Evolutionary conservation across 2,329 filamentous ascomycete genomes (phyloP).

Genomic region (Exophiala sideris): DNA sequence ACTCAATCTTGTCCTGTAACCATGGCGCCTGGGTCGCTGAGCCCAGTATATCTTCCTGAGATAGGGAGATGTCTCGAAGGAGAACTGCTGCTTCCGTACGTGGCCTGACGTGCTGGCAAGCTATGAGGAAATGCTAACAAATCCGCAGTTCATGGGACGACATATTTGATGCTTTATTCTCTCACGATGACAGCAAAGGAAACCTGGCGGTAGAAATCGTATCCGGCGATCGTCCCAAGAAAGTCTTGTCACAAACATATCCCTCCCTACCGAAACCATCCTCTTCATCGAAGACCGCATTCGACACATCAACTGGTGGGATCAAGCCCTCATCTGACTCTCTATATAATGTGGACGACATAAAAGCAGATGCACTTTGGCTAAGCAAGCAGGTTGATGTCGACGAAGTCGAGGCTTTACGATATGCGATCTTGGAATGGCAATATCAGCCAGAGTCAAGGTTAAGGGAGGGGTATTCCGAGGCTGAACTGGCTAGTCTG

Average conservation of each 20-base stretch:
- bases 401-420: slow-evolving; percentile 76
- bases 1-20: slow-evolving; percentile 13
- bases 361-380: slow-evolving; percentile 85
- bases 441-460: slow-evolving; percentile 74
- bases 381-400: slow-evolving; percentile 73
- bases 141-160: slow-evolving; percentile 24
- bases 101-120: not conserved
- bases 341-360: slow-evolving; percentile 68
- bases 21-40: slow-evolving; percentile 20
- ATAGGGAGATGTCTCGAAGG: slow-evolving; percentile 33
- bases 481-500: slow-evolving; percentile 73
- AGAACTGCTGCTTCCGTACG: slow-evolving; percentile 20
- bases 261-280: slow-evolving; percentile 16
- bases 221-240: slow-evolving; percentile 15
- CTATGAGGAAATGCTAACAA: slow-evolving; percentile 5
- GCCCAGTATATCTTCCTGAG: slow-evolving; percentile 19
- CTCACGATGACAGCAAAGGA: slow-evolving; percentile 13
- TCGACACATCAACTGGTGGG: slow-evolving; percentile 80
- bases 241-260: slow-evolving; percentile 13
- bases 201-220: slow-evolving; percentile 12
- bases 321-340: slow-evolving; percentile 67
- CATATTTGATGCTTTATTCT: slow-evolving; percentile 18
- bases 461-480: slow-evolving; percentile 67
- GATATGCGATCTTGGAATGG: slow-evolving; percentile 77
- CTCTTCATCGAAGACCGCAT: slow-evolving; percentile 59